phyloP scores from a whole-genome alignment of 2,329 filamentous ascomycete species.

The Ophiostoma sp. region DNA sequence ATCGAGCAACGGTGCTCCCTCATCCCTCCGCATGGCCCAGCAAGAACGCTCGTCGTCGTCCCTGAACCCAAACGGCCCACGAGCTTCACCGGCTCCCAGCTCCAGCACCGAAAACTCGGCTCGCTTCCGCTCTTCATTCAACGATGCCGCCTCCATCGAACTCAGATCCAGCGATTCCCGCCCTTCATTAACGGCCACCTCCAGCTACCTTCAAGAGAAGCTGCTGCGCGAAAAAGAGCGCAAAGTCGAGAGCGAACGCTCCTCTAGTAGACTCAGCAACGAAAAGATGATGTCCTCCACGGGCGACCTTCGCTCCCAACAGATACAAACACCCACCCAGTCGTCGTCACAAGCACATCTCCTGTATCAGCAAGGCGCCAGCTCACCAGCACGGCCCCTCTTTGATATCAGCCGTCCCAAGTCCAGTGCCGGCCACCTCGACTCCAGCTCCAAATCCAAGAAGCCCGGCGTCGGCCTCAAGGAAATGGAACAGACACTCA shows the following conservation, averaged over 20 bases:
- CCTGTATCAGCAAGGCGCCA: slow-evolving; percentile 35
- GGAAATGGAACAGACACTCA: slow-evolving; percentile 65
- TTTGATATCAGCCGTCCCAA: slow-evolving; percentile 38
- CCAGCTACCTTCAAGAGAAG: slow-evolving; percentile 51
- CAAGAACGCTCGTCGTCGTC: slow-evolving; percentile 6
- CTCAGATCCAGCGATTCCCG: slow-evolving; percentile 37
- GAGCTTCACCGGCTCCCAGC: slow-evolving; percentile 19
- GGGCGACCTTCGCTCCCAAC: slow-evolving; percentile 33
- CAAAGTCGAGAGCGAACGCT: slow-evolving; percentile 44
- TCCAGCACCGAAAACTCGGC: slow-evolving; percentile 19
- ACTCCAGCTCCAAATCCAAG: slow-evolving; percentile 38
- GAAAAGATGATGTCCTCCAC: slow-evolving; percentile 38
- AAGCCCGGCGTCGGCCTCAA: slow-evolving; percentile 56
- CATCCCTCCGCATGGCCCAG: slow-evolving; percentile 13
- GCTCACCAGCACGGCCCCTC: slow-evolving; percentile 33
- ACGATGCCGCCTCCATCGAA: slow-evolving; percentile 35
- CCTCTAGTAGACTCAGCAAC: slow-evolving; percentile 35
- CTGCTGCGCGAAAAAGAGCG: slow-evolving; percentile 49
- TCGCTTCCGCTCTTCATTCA: slow-evolving; percentile 16
- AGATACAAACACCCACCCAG: slow-evolving; percentile 6
- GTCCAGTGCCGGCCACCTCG: slow-evolving; percentile 39
- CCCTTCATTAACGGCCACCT: slow-evolving; percentile 38
- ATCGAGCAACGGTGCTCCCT: slow-evolving; percentile 17
- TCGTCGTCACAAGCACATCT: slow-evolving; percentile 33
- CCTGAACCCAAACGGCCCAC: slow-evolving; percentile 13